Evolutionary conservation across 495 filamentous ascomycete genomes (phyloP).

Genomic region (Podospora comata): DNA sequence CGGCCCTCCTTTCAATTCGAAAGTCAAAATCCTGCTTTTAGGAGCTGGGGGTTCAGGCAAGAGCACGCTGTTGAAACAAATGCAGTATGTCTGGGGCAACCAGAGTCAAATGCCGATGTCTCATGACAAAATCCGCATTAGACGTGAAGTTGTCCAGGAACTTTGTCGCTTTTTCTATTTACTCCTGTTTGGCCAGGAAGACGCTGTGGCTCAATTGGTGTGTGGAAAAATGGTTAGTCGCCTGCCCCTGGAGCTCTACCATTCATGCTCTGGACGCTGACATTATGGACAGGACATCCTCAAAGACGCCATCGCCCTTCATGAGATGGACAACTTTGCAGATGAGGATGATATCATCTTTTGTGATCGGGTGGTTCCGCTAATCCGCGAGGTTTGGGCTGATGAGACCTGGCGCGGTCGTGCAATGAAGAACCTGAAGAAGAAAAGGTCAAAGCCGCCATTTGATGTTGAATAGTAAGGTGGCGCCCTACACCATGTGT

Average conservation of each 20-base stretch:
- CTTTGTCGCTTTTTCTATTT: conserved; percentile 3
- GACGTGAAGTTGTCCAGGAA: background rate
- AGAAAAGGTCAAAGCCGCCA: background rate
- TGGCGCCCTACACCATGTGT: background rate
- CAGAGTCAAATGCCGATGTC: background rate
- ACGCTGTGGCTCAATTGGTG: background rate
- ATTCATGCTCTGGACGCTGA: background rate
- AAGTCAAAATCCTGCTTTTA: conserved; percentile 1
- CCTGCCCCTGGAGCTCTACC: no score
- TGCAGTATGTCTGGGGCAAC: background rate
- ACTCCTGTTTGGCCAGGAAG: background rate
- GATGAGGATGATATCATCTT: background rate
- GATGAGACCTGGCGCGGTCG: background rate
- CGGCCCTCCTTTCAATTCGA: background rate
- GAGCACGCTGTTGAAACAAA: background rate
- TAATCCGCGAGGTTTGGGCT: background rate
- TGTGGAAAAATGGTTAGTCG: background rate
- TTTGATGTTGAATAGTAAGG: background rate
- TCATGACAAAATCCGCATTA: background rate
- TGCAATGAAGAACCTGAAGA: background rate
- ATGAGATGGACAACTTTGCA: background rate
- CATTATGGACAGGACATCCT: background rate
- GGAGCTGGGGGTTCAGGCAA: background rate
- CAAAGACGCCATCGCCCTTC: background rate
- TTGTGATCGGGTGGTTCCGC: background rate